Conservation (phyloP, 768 basidiomycete species). For the Rhizopogon roseolus region DNA sequence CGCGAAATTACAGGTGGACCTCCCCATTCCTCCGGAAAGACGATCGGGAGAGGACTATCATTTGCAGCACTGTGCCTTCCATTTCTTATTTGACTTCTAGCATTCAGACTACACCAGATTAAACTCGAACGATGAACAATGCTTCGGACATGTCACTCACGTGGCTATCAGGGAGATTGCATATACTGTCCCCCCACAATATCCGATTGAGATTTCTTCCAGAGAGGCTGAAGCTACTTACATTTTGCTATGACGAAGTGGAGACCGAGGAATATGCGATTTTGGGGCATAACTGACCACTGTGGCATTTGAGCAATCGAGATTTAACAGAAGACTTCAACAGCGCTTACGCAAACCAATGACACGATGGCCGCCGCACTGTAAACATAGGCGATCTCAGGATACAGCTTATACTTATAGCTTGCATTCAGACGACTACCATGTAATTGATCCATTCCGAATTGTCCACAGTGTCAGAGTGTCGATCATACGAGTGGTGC, state of each 20-base stretch:
- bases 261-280: conserved; percentile 19
- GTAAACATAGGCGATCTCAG: background rate
- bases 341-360: conserved; percentile 14
- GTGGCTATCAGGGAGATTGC: conserved; percentile 23
- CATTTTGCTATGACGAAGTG: conserved; percentile 20
- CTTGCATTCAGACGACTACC: conserved; percentile 3
- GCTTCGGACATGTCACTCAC: conserved; percentile 6
- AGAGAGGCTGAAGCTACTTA: conserved; percentile 1
- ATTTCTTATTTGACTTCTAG: conserved; percentile 9
- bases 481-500: conserved; percentile 18
- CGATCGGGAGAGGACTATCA: conserved; percentile 3
- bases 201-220: background rate
- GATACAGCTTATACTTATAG: too few relatives aligned
- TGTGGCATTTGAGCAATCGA: conserved; percentile 1
- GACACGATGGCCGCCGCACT: conserved; percentile 13
- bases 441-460: conserved; percentile 19
- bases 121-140: background rate
- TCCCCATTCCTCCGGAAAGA: background rate
- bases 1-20: background rate
- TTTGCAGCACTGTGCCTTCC: background rate
- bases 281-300: conserved; percentile 18
- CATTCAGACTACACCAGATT: conserved; percentile 12
- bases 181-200: conserved; percentile 9
- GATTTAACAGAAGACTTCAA: background rate
- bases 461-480: conserved; percentile 16